A percentile compares a stretch with the other conserved stretches of the same genome.
These are phyloP conservation scores for Fusarium chlamydosporum DNA, from an alignment of 2,329 filamentous ascomycete species.

Conservation along the genomic window DNA sequence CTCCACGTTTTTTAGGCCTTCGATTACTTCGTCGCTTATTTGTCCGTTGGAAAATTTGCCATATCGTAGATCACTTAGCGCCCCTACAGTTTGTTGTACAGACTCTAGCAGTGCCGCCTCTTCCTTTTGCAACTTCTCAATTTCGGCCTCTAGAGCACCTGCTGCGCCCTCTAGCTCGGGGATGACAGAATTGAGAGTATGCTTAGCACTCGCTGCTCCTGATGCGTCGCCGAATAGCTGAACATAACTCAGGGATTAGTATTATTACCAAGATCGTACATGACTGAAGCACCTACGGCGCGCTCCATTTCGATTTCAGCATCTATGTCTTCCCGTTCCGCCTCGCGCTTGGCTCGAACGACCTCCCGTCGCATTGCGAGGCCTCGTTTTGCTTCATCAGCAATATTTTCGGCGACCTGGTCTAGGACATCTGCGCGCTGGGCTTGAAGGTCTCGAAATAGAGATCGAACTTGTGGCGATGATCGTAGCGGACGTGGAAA, in stretches of 20 bases:
- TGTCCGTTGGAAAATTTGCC: constrained; percentile 77
- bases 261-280: neutral
- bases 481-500: constrained; percentile 78
- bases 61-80: constrained; percentile 85
- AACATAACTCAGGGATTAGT: constrained; percentile 2
- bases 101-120: constrained; percentile 71
- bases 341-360: constrained; percentile 65
- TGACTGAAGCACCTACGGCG: constrained; percentile 59
- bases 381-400: constrained; percentile 73
- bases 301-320: constrained; percentile 75
- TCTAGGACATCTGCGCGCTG: constrained; percentile 79
- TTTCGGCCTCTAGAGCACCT: constrained; percentile 75
- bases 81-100: constrained; percentile 76
- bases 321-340: constrained; percentile 69
- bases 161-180: constrained; percentile 78
- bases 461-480: constrained; percentile 75
- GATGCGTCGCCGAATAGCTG: constrained; percentile 71
- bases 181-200: constrained; percentile 75
- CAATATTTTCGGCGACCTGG: constrained; percentile 74
- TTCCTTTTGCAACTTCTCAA: constrained; percentile 75
- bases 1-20: constrained; percentile 71
- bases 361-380: constrained; percentile 71
- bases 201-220: constrained; percentile 64
- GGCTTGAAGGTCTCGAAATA: constrained; percentile 85
- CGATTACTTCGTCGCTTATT: constrained; percentile 75